Percentiles rank a stretch among this genome's conserved stretches.
These are phyloP conservation scores for Monosporascus cannonballus DNA, from an alignment of 2,329 filamentous ascomycete species.

Conservation along the genomic window DNA sequence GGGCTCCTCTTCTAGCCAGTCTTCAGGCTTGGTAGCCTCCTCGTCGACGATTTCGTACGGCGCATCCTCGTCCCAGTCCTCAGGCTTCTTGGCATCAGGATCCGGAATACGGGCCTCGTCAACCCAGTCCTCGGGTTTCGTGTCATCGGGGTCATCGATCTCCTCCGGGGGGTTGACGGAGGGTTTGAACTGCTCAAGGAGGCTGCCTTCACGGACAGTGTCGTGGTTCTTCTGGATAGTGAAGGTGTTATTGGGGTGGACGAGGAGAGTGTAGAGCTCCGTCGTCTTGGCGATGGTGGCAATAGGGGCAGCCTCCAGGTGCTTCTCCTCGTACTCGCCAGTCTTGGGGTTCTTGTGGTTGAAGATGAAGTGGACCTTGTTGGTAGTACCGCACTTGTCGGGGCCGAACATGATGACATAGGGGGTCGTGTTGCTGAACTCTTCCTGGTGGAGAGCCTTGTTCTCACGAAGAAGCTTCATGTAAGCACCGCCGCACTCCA, in stretches of 20 bases:
- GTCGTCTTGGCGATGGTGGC: conserved; percentile 88
- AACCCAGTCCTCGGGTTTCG: conserved; percentile 93
- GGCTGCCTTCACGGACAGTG: conserved; percentile 78
- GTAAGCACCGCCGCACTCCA: conserved; percentile 98
- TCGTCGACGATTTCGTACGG: conserved; percentile 94
- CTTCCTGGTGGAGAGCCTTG: conserved; percentile 91
- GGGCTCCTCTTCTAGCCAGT: conserved; percentile 93
- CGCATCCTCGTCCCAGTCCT: conserved; percentile 98
- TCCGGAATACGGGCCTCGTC: conserved; percentile 88
- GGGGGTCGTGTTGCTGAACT: conserved; percentile 95
- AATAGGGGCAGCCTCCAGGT: conserved; percentile 75
- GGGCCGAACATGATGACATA: conserved; percentile 99
- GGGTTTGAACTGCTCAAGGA: conserved; percentile 89
- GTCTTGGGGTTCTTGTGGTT: conserved; percentile 99
- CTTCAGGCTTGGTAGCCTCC: conserved; percentile 83
- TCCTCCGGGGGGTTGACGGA: conserved; percentile 91
- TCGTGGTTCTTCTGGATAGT: conserved; percentile 88
- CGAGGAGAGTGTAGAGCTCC: conserved; percentile 92
- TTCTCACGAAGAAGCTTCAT: conserved; percentile 98
- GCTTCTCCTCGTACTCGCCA: conserved; percentile 99
- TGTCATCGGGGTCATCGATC: conserved; percentile 91
- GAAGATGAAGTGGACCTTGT: conserved; percentile 99
- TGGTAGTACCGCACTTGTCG: conserved; percentile 97
- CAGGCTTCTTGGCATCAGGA: conserved; percentile 90
- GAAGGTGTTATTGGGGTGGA: conserved; percentile 94